A percentile compares a stretch with the other conserved stretches of the same genome.
These are phyloP conservation scores for Gossypium turneri DNA, from an alignment of 345 rosid genomes.

Conservation along the genomic window DNA sequence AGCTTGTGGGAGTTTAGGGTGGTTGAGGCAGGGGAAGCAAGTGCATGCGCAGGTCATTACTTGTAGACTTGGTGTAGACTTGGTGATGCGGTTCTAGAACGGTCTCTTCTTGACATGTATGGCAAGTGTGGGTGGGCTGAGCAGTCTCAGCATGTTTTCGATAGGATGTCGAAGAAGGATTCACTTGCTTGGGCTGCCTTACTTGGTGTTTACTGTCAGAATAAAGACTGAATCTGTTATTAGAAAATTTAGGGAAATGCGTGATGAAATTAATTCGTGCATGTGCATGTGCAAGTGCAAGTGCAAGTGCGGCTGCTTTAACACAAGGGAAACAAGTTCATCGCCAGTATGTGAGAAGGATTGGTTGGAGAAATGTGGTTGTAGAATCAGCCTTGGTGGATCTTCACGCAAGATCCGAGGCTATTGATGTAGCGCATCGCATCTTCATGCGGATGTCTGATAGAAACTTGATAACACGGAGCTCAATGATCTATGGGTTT, in stretches of 20 bases:
- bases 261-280: conserved; percentile 48
- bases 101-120: conserved; percentile 83
- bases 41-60: conserved; percentile 61
- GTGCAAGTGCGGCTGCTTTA: conserved; percentile 71
- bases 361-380: conserved; percentile 61
- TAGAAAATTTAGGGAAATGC: conserved; percentile 51
- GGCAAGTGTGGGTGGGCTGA: conserved; percentile 66
- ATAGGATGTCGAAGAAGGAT: conserved; percentile 63
- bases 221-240: conserved; percentile 54
- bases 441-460: conserved; percentile 46
- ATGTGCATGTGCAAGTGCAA: conserved; percentile 69
- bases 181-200: conserved; percentile 73
- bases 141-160: conserved; percentile 58
- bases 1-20: conserved; percentile 72
- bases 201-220: conserved; percentile 80
- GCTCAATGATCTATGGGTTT: conserved; percentile 71
- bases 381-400: conserved; percentile 85
- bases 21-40: conserved; percentile 72
- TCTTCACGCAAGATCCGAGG: conserved; percentile 82
- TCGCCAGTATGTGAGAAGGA: conserved; percentile 75
- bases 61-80: conserved; percentile 48
- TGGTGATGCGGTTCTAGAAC: conserved; percentile 60
- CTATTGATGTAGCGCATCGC: conserved; percentile 52
- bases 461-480: conserved; percentile 75
- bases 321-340: conserved; percentile 86